phyloP scores from a whole-genome alignment of 345 rosid genomes.

The Populus simonii region DNA sequence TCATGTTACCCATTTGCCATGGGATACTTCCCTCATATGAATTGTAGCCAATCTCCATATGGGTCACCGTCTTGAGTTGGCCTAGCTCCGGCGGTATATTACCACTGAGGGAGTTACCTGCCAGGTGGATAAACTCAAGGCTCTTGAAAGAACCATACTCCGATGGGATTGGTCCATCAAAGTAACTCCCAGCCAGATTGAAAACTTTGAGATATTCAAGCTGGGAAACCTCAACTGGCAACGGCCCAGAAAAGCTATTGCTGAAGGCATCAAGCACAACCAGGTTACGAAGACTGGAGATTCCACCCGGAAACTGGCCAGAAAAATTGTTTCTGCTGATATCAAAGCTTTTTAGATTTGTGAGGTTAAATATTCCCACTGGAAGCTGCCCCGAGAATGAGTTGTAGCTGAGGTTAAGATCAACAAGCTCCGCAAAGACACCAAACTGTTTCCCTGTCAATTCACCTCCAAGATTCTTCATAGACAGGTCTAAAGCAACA shows the following conservation, averaged over 20 bases:
- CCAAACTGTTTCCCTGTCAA: conserved; percentile 48
- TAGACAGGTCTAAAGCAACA: conserved; percentile 58
- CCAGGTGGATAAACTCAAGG: conserved; percentile 76
- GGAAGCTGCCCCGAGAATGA: conserved; percentile 71
- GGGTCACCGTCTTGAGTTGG: conserved; percentile 54
- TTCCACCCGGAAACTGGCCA: conserved; percentile 52
- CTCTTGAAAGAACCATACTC: conserved; percentile 64
- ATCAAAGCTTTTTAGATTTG: conserved; percentile 59
- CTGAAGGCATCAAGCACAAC: conserved; percentile 71
- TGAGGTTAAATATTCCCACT: conserved; percentile 48
- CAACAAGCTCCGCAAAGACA: conserved; percentile 63
- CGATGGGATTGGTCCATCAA: conserved; percentile 72
- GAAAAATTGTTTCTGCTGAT: conserved; percentile 87
- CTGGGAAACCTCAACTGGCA: conserved; percentile 54
- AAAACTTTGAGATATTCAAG: conserved; percentile 60
- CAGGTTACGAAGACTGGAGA: conserved; percentile 46
- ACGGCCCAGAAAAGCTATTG: conserved; percentile 82
- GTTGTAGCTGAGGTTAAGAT: conserved; percentile 80
- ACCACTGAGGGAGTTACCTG: conserved; percentile 68
- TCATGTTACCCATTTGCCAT: conserved; percentile 71
- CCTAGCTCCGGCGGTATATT: conserved; percentile 71
- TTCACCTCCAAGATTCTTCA: conserved; percentile 57
- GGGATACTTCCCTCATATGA: conserved; percentile 72
- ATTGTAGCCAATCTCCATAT: conserved; percentile 96
- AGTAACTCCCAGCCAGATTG: conserved; percentile 92